A percentile compares a stretch with the other conserved stretches of the same genome.
phyloP scores from a whole-genome alignment of 192 early-diverging fungal genomes.

The Entomortierella lignicola region DNA sequence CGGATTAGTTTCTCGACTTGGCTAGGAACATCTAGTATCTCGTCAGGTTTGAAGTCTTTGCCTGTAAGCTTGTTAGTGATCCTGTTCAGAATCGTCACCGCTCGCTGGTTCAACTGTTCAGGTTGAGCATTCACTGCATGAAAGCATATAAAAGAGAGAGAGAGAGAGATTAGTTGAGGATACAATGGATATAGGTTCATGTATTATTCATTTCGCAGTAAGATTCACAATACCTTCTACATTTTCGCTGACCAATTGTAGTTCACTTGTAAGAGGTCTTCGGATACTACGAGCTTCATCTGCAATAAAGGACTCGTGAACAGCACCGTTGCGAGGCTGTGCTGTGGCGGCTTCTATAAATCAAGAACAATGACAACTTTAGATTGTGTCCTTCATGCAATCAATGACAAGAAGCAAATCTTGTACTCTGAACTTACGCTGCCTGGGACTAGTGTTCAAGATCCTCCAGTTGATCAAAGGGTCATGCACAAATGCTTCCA shows the following conservation, averaged over 20 bases:
- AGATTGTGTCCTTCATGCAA: not conserved
- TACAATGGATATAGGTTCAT: too few relatives aligned
- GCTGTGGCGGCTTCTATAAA: constrained; percentile 33
- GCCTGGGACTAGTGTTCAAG: constrained; percentile 60
- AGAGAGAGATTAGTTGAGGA: too few relatives aligned
- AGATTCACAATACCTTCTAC: constrained; percentile 12
- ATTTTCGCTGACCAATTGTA: constrained; percentile 35
- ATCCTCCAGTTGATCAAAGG: constrained; percentile 94
- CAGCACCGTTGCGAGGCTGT: constrained; percentile 1
- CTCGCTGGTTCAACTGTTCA: constrained; percentile 59
- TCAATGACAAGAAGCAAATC: not conserved
- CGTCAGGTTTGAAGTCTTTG: constrained; percentile 87
- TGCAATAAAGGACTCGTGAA: constrained; percentile 19
- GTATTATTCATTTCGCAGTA: not conserved
- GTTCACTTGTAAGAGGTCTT: constrained; percentile 38
- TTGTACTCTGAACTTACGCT: constrained; percentile 2
- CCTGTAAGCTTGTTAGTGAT: constrained; percentile 93
- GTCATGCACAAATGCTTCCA: constrained; percentile 98
- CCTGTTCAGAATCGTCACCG: constrained; percentile 84
- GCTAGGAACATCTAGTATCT: constrained; percentile 77
- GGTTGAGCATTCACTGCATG: constrained; percentile 26
- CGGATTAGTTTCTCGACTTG: constrained; percentile 92
- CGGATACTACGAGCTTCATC: constrained; percentile 38
- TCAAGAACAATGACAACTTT: not conserved
- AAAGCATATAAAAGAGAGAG: not conserved